Base-by-base conservation (phyloP, 2,329 filamentous ascomycete species). In the Pseudogymnoascus destructans region DNA sequence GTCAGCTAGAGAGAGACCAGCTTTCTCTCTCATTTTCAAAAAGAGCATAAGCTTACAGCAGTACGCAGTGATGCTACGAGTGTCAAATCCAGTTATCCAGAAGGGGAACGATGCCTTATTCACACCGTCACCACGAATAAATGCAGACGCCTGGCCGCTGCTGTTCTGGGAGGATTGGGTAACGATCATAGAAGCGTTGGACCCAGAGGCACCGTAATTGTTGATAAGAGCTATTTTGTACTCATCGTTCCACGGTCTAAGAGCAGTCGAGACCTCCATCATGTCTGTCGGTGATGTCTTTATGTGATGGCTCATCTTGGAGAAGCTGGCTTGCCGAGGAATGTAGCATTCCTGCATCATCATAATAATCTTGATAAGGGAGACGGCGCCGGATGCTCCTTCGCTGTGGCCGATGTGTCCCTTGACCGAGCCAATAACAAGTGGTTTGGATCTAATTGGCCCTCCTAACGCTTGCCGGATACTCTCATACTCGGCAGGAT, bases 401-500 rank as follows among this genome's bases (percentile, higher is more conserved):
- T 74, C 72, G 23, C 67, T 70, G 61, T 60, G 59, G 1, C 59
- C 59, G 15, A 60, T 54, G 35, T 58, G 57, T 1, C 49, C 52
- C 23, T 61, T 61, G 11, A 36, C 13, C 1, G 73, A 70, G 0
- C 73, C 73, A 3, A 76, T 61, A 58, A 72, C 65, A 5, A 77
- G 66, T 0, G 70, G 65, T 23, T 70, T 62, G 9, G 64, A 63
- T 6, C 60, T 42, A 6, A 62, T 61, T 32, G 69, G 64, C 56
- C 65, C 73, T 10, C 49, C 52, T n/a, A 55, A 36, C 55, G 36
- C 54, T 25, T 27, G 23, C 10, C 52, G 25, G 25, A 59, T 57
- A 25, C 52, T 55, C 17, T 21, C 35, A 6, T 33, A 38, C 40
- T 60, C 59, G 3, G 63, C 62, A 0, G 68, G 67, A 38, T 71